Evolutionary conservation across 2,329 filamentous ascomycete species (phyloP).

Genomic region (Neonectria punicea): DNA sequence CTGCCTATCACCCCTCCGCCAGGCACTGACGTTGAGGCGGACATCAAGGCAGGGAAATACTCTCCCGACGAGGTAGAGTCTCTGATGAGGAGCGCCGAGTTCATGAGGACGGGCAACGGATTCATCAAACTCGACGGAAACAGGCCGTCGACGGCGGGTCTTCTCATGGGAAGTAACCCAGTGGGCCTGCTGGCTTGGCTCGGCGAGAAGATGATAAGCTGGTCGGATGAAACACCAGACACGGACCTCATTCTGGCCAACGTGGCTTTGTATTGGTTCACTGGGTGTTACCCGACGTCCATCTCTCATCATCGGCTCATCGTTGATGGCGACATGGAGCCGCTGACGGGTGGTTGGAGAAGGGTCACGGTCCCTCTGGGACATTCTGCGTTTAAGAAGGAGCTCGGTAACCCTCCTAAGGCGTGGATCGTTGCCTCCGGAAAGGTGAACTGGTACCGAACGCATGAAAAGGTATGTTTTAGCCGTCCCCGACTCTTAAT

Average conservation of each 20-base stretch:
- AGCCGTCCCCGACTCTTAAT: neutral
- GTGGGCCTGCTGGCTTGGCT: constrained; percentile 13
- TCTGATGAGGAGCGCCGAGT: neutral
- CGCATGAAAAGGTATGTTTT: constrained; percentile 9
- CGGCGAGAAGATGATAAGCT: constrained; percentile 11
- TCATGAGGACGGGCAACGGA: neutral
- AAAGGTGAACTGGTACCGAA: constrained; percentile 12
- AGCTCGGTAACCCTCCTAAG: constrained; percentile 7
- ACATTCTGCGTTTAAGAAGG: constrained; percentile 16
- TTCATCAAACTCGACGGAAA: constrained; percentile 5
- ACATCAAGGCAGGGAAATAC: constrained; percentile 14
- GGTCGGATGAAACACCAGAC: constrained; percentile 9
- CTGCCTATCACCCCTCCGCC: neutral
- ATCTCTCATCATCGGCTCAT: neutral
- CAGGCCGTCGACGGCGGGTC: constrained; percentile 10
- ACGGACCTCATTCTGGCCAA: constrained; percentile 16
- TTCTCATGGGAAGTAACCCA: constrained; percentile 12
- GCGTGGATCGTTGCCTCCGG: constrained; percentile 6
- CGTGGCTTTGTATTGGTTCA: constrained; percentile 17
- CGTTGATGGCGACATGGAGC: neutral
- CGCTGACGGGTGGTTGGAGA: neutral
- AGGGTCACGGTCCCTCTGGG: constrained; percentile 10
- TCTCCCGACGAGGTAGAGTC: constrained; percentile 7
- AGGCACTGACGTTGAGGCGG: constrained; percentile 11
- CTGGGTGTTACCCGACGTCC: constrained; percentile 15